Percentiles rank a stretch among this genome's conserved stretches.
Conservation (phyloP, 495 filamentous ascomycete genomes). For the Cenococcum geophilum region DNA sequence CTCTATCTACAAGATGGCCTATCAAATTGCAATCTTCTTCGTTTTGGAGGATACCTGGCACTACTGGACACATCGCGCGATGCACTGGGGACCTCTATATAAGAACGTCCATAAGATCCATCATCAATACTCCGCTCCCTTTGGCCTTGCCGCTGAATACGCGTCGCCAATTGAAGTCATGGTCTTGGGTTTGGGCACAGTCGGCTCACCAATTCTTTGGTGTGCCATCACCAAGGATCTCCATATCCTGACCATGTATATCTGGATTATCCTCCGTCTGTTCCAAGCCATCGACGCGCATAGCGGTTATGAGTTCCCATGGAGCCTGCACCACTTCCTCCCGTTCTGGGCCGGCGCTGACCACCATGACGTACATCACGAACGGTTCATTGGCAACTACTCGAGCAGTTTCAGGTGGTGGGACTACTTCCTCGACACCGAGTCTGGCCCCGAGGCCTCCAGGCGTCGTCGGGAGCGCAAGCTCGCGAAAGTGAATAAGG, state of each 20-base stretch:
- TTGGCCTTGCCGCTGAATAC: constrained; percentile 94
- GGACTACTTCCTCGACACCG: constrained; percentile 90
- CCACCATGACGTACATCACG: constrained; percentile 94
- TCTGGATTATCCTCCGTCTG: constrained; percentile 88
- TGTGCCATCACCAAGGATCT: constrained; percentile 75
- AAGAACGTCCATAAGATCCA: constrained; percentile 96
- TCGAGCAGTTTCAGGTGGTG: constrained; percentile 98
- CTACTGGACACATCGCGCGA: constrained; percentile 89
- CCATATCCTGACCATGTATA: constrained; percentile 94
- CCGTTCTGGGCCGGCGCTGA: constrained; percentile 98
- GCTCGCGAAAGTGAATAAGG: constrained; percentile 59
- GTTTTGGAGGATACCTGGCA: constrained; percentile 96
- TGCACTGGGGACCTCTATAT: constrained; percentile 95
- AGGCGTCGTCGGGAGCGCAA: constrained; percentile 79
- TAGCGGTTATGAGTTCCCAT: constrained; percentile 96
- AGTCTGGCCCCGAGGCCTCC: constrained; percentile 79
- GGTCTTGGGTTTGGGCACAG: constrained; percentile 89
- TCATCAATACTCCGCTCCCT: constrained; percentile 95
- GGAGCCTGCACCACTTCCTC: constrained; percentile 88
- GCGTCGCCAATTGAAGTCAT: constrained; percentile 97
- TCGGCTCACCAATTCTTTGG: constrained; percentile 79
- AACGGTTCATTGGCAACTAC: constrained; percentile 97
- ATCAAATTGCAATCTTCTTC: constrained; percentile 92
- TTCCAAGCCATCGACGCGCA: constrained; percentile 99
- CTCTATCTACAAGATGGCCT: constrained; percentile 71